phyloP scores from a whole-genome alignment of 2,329 filamentous ascomycete species.

The Sporothrix variecibatus region DNA sequence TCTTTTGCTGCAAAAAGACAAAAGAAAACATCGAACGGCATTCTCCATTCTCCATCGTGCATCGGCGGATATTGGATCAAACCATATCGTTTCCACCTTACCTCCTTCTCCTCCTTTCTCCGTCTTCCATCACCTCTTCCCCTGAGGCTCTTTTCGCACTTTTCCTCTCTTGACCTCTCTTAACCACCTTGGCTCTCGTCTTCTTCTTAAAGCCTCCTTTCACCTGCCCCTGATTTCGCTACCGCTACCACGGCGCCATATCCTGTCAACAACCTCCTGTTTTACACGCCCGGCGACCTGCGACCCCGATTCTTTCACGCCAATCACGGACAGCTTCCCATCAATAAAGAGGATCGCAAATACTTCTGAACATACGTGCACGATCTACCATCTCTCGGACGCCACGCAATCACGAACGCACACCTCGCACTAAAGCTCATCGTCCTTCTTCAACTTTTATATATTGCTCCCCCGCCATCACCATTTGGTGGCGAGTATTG shows the following conservation, averaged over 20 bases:
- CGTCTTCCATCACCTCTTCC: neutral
- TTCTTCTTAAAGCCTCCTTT: neutral
- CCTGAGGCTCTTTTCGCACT: constrained; percentile 13
- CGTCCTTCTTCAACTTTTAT: neutral
- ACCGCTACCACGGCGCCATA: constrained; percentile 13
- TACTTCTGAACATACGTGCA: neutral
- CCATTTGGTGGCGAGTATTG: neutral
- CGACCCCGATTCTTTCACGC: constrained; percentile 7
- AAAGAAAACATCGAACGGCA: neutral
- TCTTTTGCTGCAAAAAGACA: neutral
- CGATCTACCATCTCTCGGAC: neutral
- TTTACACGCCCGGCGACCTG: constrained; percentile 12
- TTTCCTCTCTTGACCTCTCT: neutral
- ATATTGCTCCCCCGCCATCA: constrained; percentile 16
- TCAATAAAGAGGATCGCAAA: neutral
- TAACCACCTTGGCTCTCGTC: neutral
- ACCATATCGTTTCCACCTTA: neutral
- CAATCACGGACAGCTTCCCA: neutral
- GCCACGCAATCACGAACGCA: constrained; percentile 6
- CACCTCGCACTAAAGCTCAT: neutral
- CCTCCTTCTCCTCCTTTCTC: neutral
- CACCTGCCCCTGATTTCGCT: constrained; percentile 12
- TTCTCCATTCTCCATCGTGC: neutral
- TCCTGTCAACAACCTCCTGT: constrained; percentile 20
- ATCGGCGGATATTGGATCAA: constrained; percentile 14